These are phyloP conservation scores for Avena eriantha DNA, from an alignment of 176 grass and related monocot genomes.

Conservation along the genomic window DNA sequence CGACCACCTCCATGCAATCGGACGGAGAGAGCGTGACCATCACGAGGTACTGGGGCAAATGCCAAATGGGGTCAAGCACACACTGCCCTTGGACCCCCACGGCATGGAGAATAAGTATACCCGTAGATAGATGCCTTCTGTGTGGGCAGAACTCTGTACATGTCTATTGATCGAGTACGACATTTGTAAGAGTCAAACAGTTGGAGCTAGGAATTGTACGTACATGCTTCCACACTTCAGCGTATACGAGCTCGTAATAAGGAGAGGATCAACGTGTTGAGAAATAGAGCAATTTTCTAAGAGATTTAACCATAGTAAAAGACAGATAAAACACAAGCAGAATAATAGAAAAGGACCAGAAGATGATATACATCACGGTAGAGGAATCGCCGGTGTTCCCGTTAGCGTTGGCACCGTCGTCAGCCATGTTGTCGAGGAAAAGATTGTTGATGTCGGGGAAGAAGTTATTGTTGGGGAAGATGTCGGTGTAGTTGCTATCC, in stretches of 20 bases:
- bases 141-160: neutral
- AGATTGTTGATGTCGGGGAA: no score
- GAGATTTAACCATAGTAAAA: no score
- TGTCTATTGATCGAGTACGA: neutral
- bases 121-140: neutral
- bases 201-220: neutral
- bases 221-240: neutral
- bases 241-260: neutral
- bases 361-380: no score
- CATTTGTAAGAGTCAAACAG: neutral
- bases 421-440: no score
- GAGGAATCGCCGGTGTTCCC: no score
- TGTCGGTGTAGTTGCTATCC: no score
- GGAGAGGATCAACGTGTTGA: neutral
- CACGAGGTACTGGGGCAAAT: neutral
- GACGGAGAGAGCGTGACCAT: slow-evolving; percentile 24
- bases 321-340: no score
- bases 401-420: no score
- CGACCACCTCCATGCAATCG: neutral
- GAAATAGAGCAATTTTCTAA: no score
- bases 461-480: no score
- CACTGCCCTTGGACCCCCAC: slow-evolving; percentile 28
- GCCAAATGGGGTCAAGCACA: neutral
- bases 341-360: no score
- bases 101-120: neutral